Conservation (phyloP, 768 basidiomycete genomes). For the Hypsizygus marmoreus region DNA sequence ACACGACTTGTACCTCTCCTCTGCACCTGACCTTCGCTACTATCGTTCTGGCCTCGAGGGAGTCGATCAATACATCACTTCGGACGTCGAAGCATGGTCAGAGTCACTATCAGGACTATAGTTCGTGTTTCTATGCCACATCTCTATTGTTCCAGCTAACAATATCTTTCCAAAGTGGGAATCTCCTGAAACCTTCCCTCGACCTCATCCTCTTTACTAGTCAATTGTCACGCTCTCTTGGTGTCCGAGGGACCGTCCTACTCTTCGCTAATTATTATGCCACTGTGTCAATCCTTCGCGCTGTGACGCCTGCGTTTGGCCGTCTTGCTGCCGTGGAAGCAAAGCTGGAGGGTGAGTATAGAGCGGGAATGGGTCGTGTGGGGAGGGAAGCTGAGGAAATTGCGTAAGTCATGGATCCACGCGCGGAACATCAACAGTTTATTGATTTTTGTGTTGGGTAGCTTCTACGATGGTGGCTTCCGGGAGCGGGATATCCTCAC, state of each 20-base stretch:
- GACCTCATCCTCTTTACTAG: conserved; percentile 91
- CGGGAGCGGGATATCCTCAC: conserved; percentile 83
- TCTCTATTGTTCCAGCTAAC: background rate
- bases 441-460: conserved; percentile 24
- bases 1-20: conserved; percentile 88
- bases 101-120: conserved; percentile 86
- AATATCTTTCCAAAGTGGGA: conserved; percentile 58
- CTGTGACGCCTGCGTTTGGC: conserved; percentile 92
- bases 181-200: conserved; percentile 88
- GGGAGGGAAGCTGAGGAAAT: conserved; percentile 92
- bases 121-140: no score
- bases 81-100: conserved; percentile 88
- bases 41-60: conserved; percentile 68
- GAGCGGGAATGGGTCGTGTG: conserved; percentile 82
- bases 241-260: conserved; percentile 78
- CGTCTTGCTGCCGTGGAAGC: conserved; percentile 87
- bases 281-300: conserved; percentile 80
- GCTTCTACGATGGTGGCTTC: conserved; percentile 89
- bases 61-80: conserved; percentile 90
- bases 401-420: conserved; percentile 54
- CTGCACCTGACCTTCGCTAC: conserved; percentile 70
- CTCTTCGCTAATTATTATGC: conserved; percentile 83
- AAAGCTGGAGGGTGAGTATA: conserved; percentile 86
- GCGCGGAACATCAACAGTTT: background rate
- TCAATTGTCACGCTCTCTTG: conserved; percentile 85